These are phyloP conservation scores for Fusarium tjaetaba DNA, from an alignment of 2,329 filamentous ascomycete genomes.

Conservation along the genomic window DNA sequence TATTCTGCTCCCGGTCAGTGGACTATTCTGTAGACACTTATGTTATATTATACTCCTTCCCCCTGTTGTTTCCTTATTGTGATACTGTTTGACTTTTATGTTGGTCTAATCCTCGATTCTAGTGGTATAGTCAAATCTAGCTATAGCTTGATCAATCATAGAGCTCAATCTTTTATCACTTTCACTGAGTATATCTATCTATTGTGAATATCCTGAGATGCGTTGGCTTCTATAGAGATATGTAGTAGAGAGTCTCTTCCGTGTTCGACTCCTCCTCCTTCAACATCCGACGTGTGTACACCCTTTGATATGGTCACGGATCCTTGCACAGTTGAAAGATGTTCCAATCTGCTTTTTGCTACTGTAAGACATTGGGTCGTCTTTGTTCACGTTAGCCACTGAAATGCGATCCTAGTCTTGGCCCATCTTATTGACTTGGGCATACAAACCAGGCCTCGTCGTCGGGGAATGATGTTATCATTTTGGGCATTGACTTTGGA, in stretches of 20 bases:
- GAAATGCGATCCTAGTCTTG: background rate
- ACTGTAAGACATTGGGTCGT: no score
- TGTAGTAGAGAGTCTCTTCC: no score
- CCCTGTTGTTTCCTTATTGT: background rate
- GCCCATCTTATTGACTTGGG: background rate
- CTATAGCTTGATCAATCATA: background rate
- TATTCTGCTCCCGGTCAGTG: background rate
- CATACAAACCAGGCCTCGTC: background rate
- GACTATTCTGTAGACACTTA: background rate
- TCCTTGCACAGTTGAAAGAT: no score
- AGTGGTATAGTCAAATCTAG: background rate
- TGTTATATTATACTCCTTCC: background rate
- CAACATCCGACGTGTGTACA: background rate
- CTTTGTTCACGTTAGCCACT: background rate
- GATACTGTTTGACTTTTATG: background rate
- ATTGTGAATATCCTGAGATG: no score
- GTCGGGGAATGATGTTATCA: background rate
- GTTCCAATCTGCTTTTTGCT: background rate
- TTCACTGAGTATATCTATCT: no score
- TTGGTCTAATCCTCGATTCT: background rate
- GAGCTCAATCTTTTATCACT: no score
- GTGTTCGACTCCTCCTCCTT: background rate
- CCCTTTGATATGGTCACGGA: no score
- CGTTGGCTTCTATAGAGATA: no score
- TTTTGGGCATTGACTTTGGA: background rate